phyloP scores from a whole-genome alignment of 2,329 filamentous ascomycete genomes.

The Samsoniella hepiali region DNA sequence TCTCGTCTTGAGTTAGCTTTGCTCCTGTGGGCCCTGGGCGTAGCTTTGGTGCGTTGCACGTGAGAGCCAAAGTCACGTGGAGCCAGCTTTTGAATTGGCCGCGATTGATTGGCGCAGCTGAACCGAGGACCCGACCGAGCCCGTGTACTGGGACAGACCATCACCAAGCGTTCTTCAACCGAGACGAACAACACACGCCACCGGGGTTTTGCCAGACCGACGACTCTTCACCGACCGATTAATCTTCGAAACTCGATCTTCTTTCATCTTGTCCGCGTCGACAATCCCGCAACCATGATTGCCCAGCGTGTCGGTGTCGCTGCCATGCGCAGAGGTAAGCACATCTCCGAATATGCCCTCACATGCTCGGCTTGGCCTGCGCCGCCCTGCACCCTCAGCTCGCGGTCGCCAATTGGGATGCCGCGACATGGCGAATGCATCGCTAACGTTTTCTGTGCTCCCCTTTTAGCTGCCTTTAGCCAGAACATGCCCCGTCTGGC shows the following conservation, averaged over 20 bases:
- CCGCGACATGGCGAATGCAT: neutral
- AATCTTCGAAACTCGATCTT: neutral
- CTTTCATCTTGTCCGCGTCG: constrained; percentile 24
- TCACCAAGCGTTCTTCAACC: constrained; percentile 20
- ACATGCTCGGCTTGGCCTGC: constrained; percentile 9
- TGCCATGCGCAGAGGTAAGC: constrained; percentile 57
- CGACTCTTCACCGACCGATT: constrained; percentile 22
- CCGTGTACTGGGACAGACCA: constrained; percentile 21
- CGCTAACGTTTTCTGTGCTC: neutral
- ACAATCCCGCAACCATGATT: constrained; percentile 41
- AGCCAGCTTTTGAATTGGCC: constrained; percentile 38
- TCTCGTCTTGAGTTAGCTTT: neutral
- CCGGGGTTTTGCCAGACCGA: constrained; percentile 14
- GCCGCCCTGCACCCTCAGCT: neutral
- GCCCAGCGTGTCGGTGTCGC: constrained; percentile 56
- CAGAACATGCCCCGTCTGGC: constrained; percentile 47
- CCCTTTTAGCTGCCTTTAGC: constrained; percentile 34
- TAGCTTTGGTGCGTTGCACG: constrained; percentile 3
- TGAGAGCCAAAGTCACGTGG: constrained; percentile 24
- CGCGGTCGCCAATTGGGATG: neutral
- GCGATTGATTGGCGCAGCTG: constrained; percentile 38
- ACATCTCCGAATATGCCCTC: constrained; percentile 2
- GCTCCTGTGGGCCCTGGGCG: neutral
- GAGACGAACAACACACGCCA: constrained; percentile 1
- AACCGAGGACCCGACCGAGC: constrained; percentile 43